Evolutionary conservation across 352 stramenopile species (phyloP), one percentile per base, ranked within the genome.

Genomic region (Globisporangium cylindrosporum): DNA sequence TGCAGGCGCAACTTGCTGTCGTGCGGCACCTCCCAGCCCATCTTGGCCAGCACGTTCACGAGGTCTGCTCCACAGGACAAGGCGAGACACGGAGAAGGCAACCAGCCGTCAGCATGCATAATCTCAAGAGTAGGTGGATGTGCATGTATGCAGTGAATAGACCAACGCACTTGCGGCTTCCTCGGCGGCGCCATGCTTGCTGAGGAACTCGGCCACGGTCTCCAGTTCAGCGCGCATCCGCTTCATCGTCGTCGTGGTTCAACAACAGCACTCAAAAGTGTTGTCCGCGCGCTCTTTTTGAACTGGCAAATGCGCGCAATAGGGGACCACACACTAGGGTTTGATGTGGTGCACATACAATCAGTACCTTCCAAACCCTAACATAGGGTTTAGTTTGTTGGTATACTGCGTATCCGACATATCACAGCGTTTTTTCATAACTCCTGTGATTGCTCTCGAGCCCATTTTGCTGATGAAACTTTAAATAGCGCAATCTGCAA

Each of bases 201-300:
- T 70, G 59, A 89, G 61, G 66, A 86, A 89, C 64, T 88, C 77
- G 63, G 77, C 78, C n/a, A 84, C 82, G 3, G 71, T 67, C 60
- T 87, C 77, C 20, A 87, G 58, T 22, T 77, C 75, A 1, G 61
- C 71, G 38, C 57, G 77, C 81, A 87, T 88, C 43, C 15, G 25
- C 59, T 64, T 49, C 32, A 18, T 43, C 7, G 0, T 43, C 7
- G 0, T 22, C 43, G n/a, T 18, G n/a, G 7, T 29, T 46, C 38
- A 46, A 46, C 38, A 20, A 18, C 38, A 46, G 15, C 36, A 43
- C 36, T 29, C 25, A 27, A 27, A 27, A 27, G 9, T 32, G 20
- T n/a, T 10, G 32, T 51, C 10, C 34, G 22, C 27, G 15, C 54
- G 24, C 7, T 22, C 38, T 56, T 8, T 57, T 51, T 51, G 43